Evolutionary conservation across 108 stramenopile genomes (phyloP).

Genomic region (Nannochloropsis gaditana): DNA sequence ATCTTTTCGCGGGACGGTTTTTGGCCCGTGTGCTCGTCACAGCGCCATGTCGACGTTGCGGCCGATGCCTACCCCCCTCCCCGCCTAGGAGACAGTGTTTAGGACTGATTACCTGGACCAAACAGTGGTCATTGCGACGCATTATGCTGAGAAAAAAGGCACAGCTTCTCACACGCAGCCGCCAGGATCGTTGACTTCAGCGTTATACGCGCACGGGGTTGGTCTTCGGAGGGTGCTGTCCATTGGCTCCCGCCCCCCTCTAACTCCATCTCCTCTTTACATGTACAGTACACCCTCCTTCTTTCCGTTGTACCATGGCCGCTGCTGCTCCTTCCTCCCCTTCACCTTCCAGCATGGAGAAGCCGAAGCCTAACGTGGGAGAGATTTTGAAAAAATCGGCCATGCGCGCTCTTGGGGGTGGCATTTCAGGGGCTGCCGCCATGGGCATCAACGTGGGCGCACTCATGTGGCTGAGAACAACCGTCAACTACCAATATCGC

Average conservation of each 20-base stretch:
- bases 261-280: not conserved
- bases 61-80: too few species aligned
- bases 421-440: conserved; percentile 54
- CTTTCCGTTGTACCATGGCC: not conserved
- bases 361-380: conserved; percentile 20
- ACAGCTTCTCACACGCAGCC: too few species aligned
- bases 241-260: not conserved
- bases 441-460: conserved; percentile 55
- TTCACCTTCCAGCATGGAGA: not conserved
- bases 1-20: too few species aligned
- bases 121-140: too few species aligned
- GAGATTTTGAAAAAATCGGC: conserved; percentile 42
- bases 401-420: conserved; percentile 49
- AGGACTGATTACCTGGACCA: too few species aligned
- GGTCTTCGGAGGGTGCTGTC: too few species aligned
- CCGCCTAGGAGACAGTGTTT: too few species aligned
- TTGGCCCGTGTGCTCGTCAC: too few species aligned
- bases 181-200: too few species aligned
- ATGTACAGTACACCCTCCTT: not conserved
- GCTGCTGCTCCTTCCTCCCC: not conserved
- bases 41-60: too few species aligned
- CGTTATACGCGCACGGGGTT: too few species aligned
- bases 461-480: conserved; percentile 46
- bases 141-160: too few species aligned
- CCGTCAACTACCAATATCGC: conserved; percentile 49